Evolutionary conservation across 257 asterid genomes (phyloP), one percentile per base, ranked within the genome.

Genomic region (Coffea canephora): DNA sequence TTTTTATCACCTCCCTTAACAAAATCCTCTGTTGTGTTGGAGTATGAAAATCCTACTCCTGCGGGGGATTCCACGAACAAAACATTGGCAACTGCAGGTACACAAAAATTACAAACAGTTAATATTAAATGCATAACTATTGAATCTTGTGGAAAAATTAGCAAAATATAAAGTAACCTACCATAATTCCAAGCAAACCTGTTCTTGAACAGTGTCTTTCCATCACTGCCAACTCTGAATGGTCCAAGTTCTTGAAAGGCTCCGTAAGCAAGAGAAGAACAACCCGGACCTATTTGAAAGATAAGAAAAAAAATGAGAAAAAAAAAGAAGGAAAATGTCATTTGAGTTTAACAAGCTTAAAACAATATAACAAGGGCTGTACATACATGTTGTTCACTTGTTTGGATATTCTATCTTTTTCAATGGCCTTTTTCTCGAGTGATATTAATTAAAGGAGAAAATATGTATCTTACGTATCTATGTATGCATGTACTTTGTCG

Each of bases 181-280:
- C 98, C 98, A 83, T 83, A 62, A 19, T 91, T 94, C 98, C 98
- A 94, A 36, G 98, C 83, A 62, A 70, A 93, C 52, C 85, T 85
- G 39, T 94, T 94, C 49, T 81, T 84, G 92, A 82, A 90, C 69
- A 94, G 90, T 45, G 97, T 91, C 82, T 94, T 93, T 75, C 98
- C 98, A 67, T 94, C 98, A 52, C 97, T 94, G 16, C 80, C 85
- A 57, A 90, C 97, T 16, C 97, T 84, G 66, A 93, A 94, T 21
- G 98, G 97, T 74, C 98, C 98, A 3, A 94, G 90, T 83, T 94
- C 98, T 80, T 89, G 89, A 94, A 94, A 90, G 78, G 97, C 98
- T 83, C 98, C 98, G 81, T 89, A 93, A 14, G 88, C 97, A 21
- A 94, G 93, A 50, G 98, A 94, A 15, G 98, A 94, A 83, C 98